Evolutionary conservation across 176 grass and related monocot species (phyloP).

Genomic region (Avena atlantica): DNA sequence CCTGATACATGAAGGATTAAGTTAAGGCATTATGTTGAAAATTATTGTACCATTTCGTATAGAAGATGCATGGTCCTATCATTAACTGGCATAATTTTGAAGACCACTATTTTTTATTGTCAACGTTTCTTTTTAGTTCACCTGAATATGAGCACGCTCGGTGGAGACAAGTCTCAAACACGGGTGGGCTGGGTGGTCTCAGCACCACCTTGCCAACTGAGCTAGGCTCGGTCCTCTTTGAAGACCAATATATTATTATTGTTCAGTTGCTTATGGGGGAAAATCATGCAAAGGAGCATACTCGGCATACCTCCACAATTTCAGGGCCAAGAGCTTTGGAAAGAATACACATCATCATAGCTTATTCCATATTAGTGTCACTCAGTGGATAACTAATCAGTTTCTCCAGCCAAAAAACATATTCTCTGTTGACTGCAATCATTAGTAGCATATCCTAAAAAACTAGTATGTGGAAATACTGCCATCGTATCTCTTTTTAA

Average conservation of each 20-base stretch:
- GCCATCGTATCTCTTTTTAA: neutral
- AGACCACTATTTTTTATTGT: no score
- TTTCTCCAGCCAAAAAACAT: conserved; percentile 17
- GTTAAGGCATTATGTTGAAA: neutral
- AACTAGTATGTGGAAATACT: neutral
- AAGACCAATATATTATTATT: neutral
- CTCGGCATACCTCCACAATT: neutral
- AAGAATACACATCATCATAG: neutral
- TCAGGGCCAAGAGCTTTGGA: conserved; percentile 24
- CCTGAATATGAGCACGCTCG: neutral
- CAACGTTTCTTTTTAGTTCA: no score
- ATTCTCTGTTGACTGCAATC: conserved; percentile 1
- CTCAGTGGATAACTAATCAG: neutral
- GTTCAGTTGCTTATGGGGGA: neutral
- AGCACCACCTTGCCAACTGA: neutral
- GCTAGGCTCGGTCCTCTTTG: neutral
- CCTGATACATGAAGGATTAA: neutral
- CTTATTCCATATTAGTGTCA: neutral
- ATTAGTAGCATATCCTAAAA: neutral
- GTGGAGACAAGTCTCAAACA: neutral
- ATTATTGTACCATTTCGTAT: neutral
- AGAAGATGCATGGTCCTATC: neutral
- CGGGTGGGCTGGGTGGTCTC: neutral
- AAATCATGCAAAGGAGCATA: conserved; percentile 4
- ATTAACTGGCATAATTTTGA: no score